Percentiles rank a stretch among this genome's conserved stretches.
Conservation (phyloP, 23 red algal genomes). For the Gracilaria domingensis region DNA sequence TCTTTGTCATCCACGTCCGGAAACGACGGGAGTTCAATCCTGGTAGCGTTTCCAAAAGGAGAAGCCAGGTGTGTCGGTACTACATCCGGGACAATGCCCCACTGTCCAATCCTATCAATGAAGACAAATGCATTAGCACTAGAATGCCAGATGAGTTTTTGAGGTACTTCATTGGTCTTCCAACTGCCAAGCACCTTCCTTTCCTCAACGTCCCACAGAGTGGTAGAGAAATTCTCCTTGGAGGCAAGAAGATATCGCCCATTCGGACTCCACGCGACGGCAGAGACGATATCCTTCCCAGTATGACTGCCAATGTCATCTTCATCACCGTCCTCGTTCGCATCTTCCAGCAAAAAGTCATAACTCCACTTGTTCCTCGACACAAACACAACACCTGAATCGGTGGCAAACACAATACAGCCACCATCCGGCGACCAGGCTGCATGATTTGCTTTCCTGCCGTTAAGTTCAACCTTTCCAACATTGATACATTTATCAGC, state of each 20-base stretch:
- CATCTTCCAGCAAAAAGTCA: conserved; percentile 54
- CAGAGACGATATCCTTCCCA: conserved; percentile 32
- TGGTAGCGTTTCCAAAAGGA: neutral
- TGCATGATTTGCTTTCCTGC: conserved; percentile 40
- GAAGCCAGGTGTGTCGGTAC: conserved; percentile 59
- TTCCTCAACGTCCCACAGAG: conserved; percentile 54
- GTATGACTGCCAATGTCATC: neutral
- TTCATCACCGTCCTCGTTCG: conserved; percentile 45
- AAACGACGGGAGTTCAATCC: conserved; percentile 29
- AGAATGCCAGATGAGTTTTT: conserved; percentile 75
- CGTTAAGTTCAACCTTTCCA: conserved; percentile 48
- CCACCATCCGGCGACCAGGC: conserved; percentile 70
- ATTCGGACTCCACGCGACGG: conserved; percentile 60
- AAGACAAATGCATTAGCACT: conserved; percentile 38
- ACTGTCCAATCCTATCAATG: conserved; percentile 73
- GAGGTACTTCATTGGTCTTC: conserved; percentile 44
- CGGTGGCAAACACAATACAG: conserved; percentile 53
- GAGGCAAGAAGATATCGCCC: conserved; percentile 54
- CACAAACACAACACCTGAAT: conserved; percentile 59
- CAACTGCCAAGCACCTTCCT: conserved; percentile 58
- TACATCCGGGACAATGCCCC: conserved; percentile 68
- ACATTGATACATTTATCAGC: conserved; percentile 42
- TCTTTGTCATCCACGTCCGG: conserved; percentile 17
- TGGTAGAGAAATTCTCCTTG: conserved; percentile 22
- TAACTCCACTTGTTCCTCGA: conserved; percentile 44